Conservation (phyloP, 306 rosid genomes). For the Cucurbita maxima region DNA sequence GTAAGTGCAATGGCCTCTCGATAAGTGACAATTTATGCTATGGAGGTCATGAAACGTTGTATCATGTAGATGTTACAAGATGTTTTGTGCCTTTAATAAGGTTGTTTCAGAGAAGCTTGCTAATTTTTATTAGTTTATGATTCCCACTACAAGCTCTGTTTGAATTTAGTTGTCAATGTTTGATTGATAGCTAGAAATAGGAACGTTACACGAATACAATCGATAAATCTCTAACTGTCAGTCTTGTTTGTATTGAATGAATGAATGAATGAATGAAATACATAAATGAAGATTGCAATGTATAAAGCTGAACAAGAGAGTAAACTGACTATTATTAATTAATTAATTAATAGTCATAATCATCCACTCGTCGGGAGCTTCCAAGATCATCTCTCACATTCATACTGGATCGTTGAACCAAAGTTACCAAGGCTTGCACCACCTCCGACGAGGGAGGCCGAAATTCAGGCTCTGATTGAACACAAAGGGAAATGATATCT, state of each 20-base stretch:
- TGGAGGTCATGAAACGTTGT: too few species aligned
- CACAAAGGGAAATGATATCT: conserved; percentile 59
- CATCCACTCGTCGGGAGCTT: conserved; percentile 31
- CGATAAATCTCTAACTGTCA: not conserved
- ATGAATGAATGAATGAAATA: not conserved
- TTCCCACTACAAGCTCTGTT: too few species aligned
- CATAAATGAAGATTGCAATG: not conserved
- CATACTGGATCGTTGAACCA: conserved; percentile 44
- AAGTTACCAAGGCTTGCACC: conserved; percentile 50
- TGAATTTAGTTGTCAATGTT: too few species aligned
- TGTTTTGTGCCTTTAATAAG: too few species aligned
- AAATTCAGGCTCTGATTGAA: conserved; percentile 60
- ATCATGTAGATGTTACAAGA: too few species aligned
- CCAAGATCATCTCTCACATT: conserved; percentile 48
- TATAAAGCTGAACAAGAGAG: not conserved
- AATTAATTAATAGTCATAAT: conserved; percentile 10
- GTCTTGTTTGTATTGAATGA: not conserved
- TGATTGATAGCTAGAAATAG: too few species aligned
- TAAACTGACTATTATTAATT: not conserved
- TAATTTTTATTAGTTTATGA: too few species aligned
- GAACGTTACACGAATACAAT: too few species aligned
- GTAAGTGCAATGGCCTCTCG: too few species aligned
- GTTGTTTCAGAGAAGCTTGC: too few species aligned
- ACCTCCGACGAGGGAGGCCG: conserved; percentile 74
- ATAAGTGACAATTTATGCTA: too few species aligned